These are phyloP conservation scores for Nitzschia putrida DNA, from an alignment of 108 stramenopile species.

Conservation along the genomic window DNA sequence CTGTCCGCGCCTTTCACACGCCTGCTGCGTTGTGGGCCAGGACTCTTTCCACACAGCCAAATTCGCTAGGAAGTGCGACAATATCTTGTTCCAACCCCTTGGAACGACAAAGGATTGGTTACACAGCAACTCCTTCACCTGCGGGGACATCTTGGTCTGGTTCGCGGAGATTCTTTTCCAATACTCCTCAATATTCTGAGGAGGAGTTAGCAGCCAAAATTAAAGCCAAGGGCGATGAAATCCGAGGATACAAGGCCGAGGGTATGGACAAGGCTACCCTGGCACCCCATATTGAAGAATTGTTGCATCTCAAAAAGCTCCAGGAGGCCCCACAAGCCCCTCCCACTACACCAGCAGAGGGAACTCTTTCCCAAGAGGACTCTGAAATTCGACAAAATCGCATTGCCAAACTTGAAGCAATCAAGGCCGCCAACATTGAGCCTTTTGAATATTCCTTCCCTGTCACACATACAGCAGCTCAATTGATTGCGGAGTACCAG, in stretches of 20 bases:
- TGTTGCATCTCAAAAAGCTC: constrained; percentile 74
- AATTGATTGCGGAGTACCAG: constrained; percentile 60
- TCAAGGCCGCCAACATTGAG: constrained; percentile 76
- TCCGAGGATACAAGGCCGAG: constrained; percentile 74
- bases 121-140: no score
- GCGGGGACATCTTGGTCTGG: no score
- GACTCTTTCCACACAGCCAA: no score
- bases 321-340: constrained; percentile 37
- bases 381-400: constrained; percentile 79
- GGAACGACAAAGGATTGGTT: no score
- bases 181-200: no score
- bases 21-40: no score
- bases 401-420: constrained; percentile 74
- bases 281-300: constrained; percentile 78
- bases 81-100: no score
- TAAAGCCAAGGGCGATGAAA: constrained; percentile 82
- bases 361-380: constrained; percentile 38
- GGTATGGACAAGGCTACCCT: constrained; percentile 67
- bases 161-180: no score
- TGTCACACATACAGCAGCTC: constrained; percentile 59
- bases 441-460: constrained; percentile 85
- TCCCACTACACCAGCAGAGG: constrained; percentile 14
- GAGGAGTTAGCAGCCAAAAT: constrained; percentile 58
- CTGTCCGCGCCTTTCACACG: no score
- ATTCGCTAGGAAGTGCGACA: no score